Conservation (phyloP, 306 rosid genomes). For the Cicer bijugum region DNA sequence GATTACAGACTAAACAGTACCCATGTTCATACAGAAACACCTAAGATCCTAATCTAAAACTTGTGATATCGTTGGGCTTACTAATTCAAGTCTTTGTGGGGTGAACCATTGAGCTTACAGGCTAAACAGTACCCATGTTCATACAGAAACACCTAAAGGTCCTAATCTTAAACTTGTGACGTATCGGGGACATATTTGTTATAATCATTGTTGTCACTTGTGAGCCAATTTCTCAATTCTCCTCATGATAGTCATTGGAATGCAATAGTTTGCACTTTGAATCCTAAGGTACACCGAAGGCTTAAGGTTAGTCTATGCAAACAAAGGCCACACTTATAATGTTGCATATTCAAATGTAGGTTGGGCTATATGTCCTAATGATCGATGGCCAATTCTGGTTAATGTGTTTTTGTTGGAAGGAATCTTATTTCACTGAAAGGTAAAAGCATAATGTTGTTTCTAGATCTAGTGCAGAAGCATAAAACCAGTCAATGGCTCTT, state of each 20-base stretch:
- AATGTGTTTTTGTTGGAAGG: not conserved
- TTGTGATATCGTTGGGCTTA: too few relatives aligned
- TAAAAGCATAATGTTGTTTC: not conserved
- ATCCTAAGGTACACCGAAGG: too few relatives aligned
- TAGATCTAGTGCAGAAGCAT: not conserved
- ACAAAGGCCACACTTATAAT: not conserved
- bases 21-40: slow-evolving; percentile 1
- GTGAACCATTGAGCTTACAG: too few relatives aligned
- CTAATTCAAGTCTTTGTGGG: too few relatives aligned
- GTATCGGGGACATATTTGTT: too few relatives aligned
- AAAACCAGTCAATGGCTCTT: not conserved
- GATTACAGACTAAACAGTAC: not conserved
- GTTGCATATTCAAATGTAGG: not conserved
- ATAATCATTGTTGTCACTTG: too few relatives aligned
- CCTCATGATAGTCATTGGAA: too few relatives aligned
- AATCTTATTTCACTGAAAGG: not conserved
- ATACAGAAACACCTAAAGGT: not conserved
- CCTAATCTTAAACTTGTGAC: too few relatives aligned
- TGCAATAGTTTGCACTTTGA: too few relatives aligned
- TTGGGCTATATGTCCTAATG: not conserved
- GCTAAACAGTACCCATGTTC: not conserved
- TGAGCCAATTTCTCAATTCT: too few relatives aligned
- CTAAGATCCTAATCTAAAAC: not conserved
- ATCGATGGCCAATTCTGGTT: not conserved
- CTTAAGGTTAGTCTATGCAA: too few relatives aligned